phyloP scores from a whole-genome alignment of 306 rosid genomes.

The Inga laurina region DNA sequence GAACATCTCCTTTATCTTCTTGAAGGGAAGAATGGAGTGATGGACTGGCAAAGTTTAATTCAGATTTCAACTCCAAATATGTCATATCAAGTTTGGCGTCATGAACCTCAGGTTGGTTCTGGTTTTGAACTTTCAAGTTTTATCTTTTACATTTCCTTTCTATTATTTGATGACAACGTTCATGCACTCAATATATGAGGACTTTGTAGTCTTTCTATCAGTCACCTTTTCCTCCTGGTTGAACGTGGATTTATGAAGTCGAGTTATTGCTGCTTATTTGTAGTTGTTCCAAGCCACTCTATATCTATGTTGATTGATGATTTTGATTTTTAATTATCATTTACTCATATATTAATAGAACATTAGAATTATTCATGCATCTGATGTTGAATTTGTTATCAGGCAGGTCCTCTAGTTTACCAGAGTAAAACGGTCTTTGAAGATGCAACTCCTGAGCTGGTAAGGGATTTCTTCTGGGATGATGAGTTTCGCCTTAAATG shows the following conservation, averaged over 20 bases:
- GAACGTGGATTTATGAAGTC: neutral
- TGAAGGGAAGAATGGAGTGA: conserved; percentile 65
- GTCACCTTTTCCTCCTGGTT: conserved; percentile 6
- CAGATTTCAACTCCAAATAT: conserved; percentile 69
- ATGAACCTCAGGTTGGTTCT: conserved; percentile 81
- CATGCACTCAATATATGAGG: neutral
- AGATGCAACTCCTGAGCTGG: conserved; percentile 94
- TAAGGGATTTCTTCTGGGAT: conserved; percentile 99
- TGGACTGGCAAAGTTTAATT: conserved; percentile 90
- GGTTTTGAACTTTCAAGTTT: conserved; percentile 25
- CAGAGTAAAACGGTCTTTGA: conserved; percentile 89
- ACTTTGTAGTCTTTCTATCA: conserved; percentile 28
- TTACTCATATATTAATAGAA: neutral
- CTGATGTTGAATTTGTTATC: conserved; percentile 1
- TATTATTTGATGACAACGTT: conserved; percentile 20
- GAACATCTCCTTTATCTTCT: conserved; percentile 77
- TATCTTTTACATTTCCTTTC: conserved; percentile 14
- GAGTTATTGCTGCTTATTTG: conserved; percentile 18
- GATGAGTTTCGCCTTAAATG: conserved; percentile 95
- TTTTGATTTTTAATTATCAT: neutral
- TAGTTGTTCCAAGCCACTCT: neutral
- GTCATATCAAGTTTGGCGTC: conserved; percentile 94
- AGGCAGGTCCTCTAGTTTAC: conserved; percentile 83
- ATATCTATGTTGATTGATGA: neutral
- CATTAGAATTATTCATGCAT: neutral